phyloP scores from a whole-genome alignment of 2,329 filamentous ascomycete species.

The Harringtonia aguacate region DNA sequence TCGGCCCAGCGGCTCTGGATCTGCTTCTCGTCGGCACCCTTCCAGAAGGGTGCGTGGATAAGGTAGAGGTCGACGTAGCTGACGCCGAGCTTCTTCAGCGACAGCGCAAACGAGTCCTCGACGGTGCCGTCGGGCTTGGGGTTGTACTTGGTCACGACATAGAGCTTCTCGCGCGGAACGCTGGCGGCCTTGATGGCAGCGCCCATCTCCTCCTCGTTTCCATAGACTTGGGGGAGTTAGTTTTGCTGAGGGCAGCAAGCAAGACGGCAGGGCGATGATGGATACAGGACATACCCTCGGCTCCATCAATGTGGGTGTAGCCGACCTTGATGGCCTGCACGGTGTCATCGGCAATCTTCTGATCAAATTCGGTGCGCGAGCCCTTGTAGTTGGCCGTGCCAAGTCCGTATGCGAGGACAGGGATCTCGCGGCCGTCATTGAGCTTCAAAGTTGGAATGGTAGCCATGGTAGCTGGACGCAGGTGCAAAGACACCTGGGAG shows the following conservation, averaged over 20 bases:
- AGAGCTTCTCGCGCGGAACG: constrained; percentile 57
- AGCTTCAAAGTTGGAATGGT: constrained; percentile 52
- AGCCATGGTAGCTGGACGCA: constrained; percentile 3
- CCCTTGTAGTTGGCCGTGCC: constrained; percentile 58
- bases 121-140: constrained; percentile 25
- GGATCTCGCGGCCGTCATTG: constrained; percentile 64
- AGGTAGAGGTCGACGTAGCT: constrained; percentile 66
- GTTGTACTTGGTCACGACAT: constrained; percentile 51
- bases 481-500: background rate
- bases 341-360: constrained; percentile 35
- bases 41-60: constrained; percentile 47
- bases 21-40: constrained; percentile 31
- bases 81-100: constrained; percentile 53
- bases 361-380: constrained; percentile 38
- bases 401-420: constrained; percentile 63
- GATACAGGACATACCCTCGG: constrained; percentile 45
- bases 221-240: constrained; percentile 35
- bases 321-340: constrained; percentile 58
- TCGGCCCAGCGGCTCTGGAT: constrained; percentile 51
- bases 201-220: constrained; percentile 60
- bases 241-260: background rate
- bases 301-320: constrained; percentile 64
- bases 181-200: constrained; percentile 57
- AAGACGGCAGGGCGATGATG: background rate
- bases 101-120: constrained; percentile 42